Evolutionary conservation across 176 grass and related monocot genomes (phyloP), one percentile per base, ranked within the genome.

Genomic region (Chloris gayana): DNA sequence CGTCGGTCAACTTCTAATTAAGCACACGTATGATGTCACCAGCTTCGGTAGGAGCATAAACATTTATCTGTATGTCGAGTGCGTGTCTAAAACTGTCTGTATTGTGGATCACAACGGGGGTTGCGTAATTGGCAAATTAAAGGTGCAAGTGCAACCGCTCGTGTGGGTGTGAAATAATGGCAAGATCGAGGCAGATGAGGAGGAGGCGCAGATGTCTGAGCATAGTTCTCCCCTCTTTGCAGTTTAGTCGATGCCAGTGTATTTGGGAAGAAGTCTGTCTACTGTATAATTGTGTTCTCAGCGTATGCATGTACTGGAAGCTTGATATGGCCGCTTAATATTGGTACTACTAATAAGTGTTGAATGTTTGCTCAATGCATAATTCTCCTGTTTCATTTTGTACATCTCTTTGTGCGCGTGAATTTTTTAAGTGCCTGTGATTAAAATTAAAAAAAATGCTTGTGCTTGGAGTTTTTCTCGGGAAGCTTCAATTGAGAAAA

Each of bases 1-100:
- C 90, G 0, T 18, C 79, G 9, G 79, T 87, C 41, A 92, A 92
- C 76, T 92, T 84, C 64, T 73, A 56, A 68, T 38, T 2, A 37
- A 37, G 7, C 35, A 37, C 5, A n/a, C n/a, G n/a, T n/a, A 37
- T 37, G 35, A 37, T 37, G 35, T 2, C 35, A 37, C 0, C 35
- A 37, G 2, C 35, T 37, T 37, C 7, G 35, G 7, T 37, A 37
- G 35, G 5, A 6, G 35, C 35, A 5, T 37, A 37, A 37, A 37
- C 35, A 37, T 37, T 5, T 37, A 37, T 5, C 35, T 37, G 35
- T 37, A 37, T 37, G 35, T 37, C 35, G 69, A 6, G 19, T 39
- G 33, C 7, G 18, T 59, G 37, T 22, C 13, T 34, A 33, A 32
- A 0, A 57, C 5, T 64, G 3, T 18, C 14, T 31, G 27, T 32